phyloP scores from a whole-genome alignment of 176 grass and related monocot genomes.

The Chrysopogon serrulatus region DNA sequence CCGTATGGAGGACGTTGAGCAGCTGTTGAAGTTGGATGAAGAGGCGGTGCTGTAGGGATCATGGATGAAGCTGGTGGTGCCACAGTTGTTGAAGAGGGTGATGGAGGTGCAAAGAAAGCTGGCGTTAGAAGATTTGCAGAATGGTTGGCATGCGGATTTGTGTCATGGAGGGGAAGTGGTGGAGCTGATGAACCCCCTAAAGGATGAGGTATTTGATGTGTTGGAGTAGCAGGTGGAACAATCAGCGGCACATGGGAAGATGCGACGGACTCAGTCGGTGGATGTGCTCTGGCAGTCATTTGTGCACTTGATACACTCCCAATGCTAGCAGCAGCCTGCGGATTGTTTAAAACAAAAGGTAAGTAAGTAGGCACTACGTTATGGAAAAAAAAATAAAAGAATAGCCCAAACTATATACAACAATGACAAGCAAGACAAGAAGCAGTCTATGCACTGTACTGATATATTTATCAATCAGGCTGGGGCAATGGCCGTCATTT shows the following conservation, averaged over 20 bases:
- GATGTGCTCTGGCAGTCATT: slow-evolving; percentile 34
- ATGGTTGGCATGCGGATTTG: slow-evolving; percentile 14
- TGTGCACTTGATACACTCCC: slow-evolving; percentile 34
- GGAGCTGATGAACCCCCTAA: slow-evolving; percentile 49
- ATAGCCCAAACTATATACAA: background rate
- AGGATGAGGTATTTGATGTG: slow-evolving; percentile 39
- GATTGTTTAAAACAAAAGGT: slow-evolving; percentile 17
- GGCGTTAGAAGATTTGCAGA: slow-evolving; percentile 70
- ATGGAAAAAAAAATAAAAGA: background rate
- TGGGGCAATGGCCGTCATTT: background rate
- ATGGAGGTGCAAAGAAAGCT: slow-evolving; percentile 50
- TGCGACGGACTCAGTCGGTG: slow-evolving; percentile 18
- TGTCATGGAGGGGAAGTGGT: slow-evolving; percentile 36
- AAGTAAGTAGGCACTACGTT: background rate
- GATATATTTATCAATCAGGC: slow-evolving; percentile 9
- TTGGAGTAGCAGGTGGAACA: slow-evolving; percentile 21
- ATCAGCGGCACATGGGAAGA: slow-evolving; percentile 33
- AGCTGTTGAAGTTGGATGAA: slow-evolving; percentile 32
- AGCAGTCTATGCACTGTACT: slow-evolving; percentile 1
- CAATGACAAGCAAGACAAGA: background rate
- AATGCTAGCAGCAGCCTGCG: slow-evolving; percentile 47
- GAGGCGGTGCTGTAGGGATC: slow-evolving; percentile 37
- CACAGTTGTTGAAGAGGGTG: slow-evolving; percentile 41
- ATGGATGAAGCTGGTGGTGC: slow-evolving; percentile 32
- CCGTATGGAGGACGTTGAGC: slow-evolving; percentile 38